Evolutionary conservation across 2,329 filamentous ascomycete genomes (phyloP), one percentile per base, ranked within the genome.

Genomic region (Chaetomium sp.): DNA sequence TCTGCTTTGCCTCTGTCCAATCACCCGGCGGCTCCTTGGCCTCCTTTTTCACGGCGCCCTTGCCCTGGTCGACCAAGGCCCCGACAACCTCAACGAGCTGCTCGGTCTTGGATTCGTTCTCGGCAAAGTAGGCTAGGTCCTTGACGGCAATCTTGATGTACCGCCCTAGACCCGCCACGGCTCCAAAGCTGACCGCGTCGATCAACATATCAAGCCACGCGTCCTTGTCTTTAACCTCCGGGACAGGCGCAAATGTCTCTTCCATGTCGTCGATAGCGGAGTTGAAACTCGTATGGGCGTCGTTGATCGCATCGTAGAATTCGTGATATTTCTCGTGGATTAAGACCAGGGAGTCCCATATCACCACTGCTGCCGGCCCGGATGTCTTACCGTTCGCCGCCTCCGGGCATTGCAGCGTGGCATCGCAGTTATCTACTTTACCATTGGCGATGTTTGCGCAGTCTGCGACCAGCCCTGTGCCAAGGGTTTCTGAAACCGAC

Each of bases 61-160:
- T 64, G 41, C 53, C 55, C 19, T 64, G 63, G 11, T 61, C 62
- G 40, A 70, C 62, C 19, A 69, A 32, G 44, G 49, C 63, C 54
- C 66, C 55, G 32, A 60, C 60, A 9, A 57, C 65, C 58, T 68
- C 67, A 49, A 54, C 40, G 44, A 65, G 66, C 56, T 67, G 55
- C 14, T 9, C 10, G 6, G 34, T 2, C 4, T 45, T 46, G 12
- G 19, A 27, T 27, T 27, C 19, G 19, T 27, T 27, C 19, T 49
- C 50, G n/a, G n/a, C 14, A 40, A 66, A 65, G 37, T 57, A 57
- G 0, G 64, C 58, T 44, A 65, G 41, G 10, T 55, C 47, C 55
- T 62, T 63, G 38, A 69, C 36, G 32, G 64, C 3, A 8, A 27
- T 54, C 56, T 68, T 69, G 61, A 70, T 68, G 51, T 66, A 66